These are phyloP conservation scores for Halophytophthora polymorphica DNA, from an alignment of 352 stramenopile species.

Conservation along the genomic window DNA sequence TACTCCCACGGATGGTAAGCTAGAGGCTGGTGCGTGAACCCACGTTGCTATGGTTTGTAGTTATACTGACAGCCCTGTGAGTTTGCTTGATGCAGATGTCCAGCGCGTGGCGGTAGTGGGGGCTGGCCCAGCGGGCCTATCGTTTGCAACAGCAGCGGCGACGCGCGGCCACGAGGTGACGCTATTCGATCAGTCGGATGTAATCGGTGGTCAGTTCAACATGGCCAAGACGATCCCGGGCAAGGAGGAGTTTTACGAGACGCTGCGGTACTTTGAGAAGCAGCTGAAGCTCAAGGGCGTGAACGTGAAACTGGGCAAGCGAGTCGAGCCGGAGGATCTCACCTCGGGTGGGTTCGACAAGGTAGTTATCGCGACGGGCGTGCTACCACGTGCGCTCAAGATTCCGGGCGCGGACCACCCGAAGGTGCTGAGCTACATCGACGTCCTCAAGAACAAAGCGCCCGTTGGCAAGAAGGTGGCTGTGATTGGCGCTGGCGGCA, in stretches of 20 bases:
- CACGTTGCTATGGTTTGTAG: too few relatives aligned
- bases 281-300: slow-evolving; percentile 86
- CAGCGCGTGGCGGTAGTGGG: slow-evolving; percentile 90
- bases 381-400: slow-evolving; percentile 85
- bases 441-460: slow-evolving; percentile 90
- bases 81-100: slow-evolving; percentile 15
- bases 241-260: slow-evolving; percentile 98
- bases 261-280: slow-evolving; percentile 93
- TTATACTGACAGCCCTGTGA: slow-evolving; percentile 1
- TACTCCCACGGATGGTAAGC: slow-evolving; percentile 38
- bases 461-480: slow-evolving; percentile 91
- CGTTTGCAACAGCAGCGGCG: slow-evolving; percentile 86
- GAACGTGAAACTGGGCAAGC: slow-evolving; percentile 70
- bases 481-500: slow-evolving; percentile 95
- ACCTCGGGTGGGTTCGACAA: slow-evolving; percentile 73
- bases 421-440: slow-evolving; percentile 94
- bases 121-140: slow-evolving; percentile 92
- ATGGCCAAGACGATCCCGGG: slow-evolving; percentile 96
- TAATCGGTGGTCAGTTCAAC: slow-evolving; percentile 95
- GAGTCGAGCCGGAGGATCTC: slow-evolving; percentile 52
- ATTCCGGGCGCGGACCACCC: slow-evolving; percentile 89
- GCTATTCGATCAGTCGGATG: slow-evolving; percentile 88
- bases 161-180: slow-evolving; percentile 92
- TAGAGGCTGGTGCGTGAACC: too few relatives aligned
- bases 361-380: slow-evolving; percentile 96